These are phyloP conservation scores for Coix lacrymajobi DNA, from an alignment of 176 grass and related monocot genomes.

Conservation along the genomic window DNA sequence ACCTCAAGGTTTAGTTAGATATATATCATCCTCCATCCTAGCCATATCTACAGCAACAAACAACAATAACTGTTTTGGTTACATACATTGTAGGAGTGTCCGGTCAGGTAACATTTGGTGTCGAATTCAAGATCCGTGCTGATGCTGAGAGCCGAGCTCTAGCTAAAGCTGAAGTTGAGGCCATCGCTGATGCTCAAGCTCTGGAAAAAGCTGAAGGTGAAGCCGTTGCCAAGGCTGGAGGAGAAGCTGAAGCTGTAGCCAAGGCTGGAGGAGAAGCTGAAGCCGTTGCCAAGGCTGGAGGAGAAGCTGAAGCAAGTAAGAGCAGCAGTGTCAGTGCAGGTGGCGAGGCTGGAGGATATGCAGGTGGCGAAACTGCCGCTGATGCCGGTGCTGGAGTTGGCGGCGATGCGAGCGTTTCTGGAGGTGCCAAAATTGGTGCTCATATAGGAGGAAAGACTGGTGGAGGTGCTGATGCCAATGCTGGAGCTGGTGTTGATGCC, in stretches of 20 bases:
- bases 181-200: background rate
- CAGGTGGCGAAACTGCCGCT: background rate
- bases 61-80: no score
- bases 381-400: background rate
- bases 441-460: background rate
- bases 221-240: no score
- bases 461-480: background rate
- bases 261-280: background rate
- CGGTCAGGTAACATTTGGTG: constrained; percentile 12
- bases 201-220: background rate
- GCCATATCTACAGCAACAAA: no score
- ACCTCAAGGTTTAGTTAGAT: background rate
- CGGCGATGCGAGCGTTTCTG: background rate
- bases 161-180: background rate
- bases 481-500: background rate
- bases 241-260: no score
- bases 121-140: background rate
- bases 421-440: background rate
- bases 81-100: constrained; percentile 14
- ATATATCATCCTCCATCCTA: background rate
- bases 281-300: background rate
- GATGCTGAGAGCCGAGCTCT: background rate
- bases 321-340: background rate
- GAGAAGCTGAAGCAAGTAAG: background rate
- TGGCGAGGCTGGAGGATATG: background rate